phyloP scores from a whole-genome alignment of 805 yeast genomes.

The Starmerella potacharoeniae region DNA sequence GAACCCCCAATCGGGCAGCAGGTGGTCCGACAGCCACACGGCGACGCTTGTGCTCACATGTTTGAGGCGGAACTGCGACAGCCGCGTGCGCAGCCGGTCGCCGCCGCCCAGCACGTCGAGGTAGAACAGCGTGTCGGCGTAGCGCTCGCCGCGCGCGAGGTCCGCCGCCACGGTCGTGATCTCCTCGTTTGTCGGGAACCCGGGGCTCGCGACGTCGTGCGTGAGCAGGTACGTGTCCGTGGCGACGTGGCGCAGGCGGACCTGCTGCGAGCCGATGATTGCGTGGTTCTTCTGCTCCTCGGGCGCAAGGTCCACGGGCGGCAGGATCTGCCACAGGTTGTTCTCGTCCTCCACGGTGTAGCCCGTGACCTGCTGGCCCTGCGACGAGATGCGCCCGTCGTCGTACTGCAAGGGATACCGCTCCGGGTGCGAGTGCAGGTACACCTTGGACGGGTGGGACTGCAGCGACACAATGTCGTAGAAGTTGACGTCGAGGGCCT shows the following conservation, averaged over 20 bases:
- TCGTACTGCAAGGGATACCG: slow-evolving; percentile 84
- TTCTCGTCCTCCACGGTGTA: slow-evolving; percentile 73
- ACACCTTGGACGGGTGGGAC: slow-evolving; percentile 48
- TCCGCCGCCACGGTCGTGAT: slow-evolving; percentile 78
- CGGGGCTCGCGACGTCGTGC: slow-evolving; percentile 67
- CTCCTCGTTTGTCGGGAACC: slow-evolving; percentile 57
- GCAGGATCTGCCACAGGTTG: slow-evolving; percentile 52
- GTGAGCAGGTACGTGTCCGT: slow-evolving; percentile 75
- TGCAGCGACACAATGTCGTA: slow-evolving; percentile 56
- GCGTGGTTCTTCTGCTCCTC: slow-evolving; percentile 23
- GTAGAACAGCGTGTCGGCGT: slow-evolving; percentile 59
- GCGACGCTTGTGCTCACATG: slow-evolving; percentile 66
- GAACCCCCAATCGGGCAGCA: slow-evolving; percentile 91
- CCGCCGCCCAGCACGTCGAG: slow-evolving; percentile 29
- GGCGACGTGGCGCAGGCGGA: slow-evolving; percentile 59
- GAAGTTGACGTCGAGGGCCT: slow-evolving; percentile 54
- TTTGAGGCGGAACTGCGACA: slow-evolving; percentile 69
- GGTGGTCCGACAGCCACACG: slow-evolving; percentile 66
- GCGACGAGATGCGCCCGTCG: slow-evolving; percentile 90
- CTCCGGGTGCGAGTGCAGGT: slow-evolving; percentile 81
- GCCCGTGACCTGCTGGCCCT: slow-evolving; percentile 89
- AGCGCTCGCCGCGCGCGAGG: slow-evolving; percentile 63
- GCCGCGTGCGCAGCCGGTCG: slow-evolving; percentile 43
- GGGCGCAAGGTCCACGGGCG: slow-evolving; percentile 30
- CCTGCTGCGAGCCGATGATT: slow-evolving; percentile 48